Evolutionary conservation across 164 flowering plant genomes (phyloP).

Genomic region (Houttuynia cordata): DNA sequence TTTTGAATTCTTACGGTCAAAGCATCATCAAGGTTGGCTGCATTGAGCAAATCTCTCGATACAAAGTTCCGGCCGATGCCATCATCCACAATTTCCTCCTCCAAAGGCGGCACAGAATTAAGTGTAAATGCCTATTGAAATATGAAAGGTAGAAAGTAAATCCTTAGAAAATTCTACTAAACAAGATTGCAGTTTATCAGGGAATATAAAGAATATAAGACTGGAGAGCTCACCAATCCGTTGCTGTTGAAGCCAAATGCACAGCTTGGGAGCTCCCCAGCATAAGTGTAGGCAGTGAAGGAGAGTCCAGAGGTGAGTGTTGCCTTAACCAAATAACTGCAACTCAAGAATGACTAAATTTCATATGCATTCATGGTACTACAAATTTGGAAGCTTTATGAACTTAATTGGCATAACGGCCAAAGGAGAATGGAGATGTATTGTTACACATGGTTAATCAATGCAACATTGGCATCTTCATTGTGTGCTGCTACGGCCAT

Average conservation of each 20-base stretch:
- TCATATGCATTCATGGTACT: neutral
- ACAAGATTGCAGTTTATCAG: neutral
- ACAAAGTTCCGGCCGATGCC: slow-evolving; percentile 61
- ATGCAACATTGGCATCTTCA: slow-evolving; percentile 76
- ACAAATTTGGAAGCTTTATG: too few species aligned
- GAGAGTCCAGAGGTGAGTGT: slow-evolving; percentile 34
- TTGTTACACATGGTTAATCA: slow-evolving; percentile 23
- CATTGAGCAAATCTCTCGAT: slow-evolving; percentile 77
- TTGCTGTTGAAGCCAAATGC: slow-evolving; percentile 76
- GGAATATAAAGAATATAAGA: too few species aligned
- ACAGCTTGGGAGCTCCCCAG: slow-evolving; percentile 93
- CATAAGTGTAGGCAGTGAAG: slow-evolving; percentile 72
- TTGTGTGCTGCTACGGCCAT: slow-evolving; percentile 76
- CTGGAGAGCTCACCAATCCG: slow-evolving; percentile 43
- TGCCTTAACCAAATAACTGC: slow-evolving; percentile 62
- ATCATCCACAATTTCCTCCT: slow-evolving; percentile 49
- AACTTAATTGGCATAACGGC: too few species aligned
- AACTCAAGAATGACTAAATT: slow-evolving; percentile 2
- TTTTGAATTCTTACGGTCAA: slow-evolving; percentile 25
- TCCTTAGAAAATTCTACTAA: too few species aligned
- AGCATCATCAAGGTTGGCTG: slow-evolving; percentile 57
- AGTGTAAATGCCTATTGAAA: slow-evolving; percentile 81
- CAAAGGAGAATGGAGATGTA: neutral
- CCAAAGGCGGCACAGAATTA: slow-evolving; percentile 65
- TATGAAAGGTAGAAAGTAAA: too few species aligned